Base-by-base conservation (phyloP, 768 basidiomycete genomes). In the Collybia mongolica region DNA sequence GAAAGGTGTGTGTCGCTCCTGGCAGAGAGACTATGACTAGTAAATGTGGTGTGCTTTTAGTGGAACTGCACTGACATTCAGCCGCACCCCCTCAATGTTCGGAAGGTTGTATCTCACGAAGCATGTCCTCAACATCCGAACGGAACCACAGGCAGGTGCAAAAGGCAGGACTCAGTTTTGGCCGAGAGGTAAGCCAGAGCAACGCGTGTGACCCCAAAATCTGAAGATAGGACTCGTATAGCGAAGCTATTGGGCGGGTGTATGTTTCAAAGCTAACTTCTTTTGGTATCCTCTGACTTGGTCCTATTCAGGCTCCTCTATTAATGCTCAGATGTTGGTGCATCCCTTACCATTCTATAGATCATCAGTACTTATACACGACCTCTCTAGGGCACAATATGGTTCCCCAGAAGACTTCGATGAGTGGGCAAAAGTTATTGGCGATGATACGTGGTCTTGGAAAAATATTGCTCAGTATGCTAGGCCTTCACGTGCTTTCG, bases 371-470 rank as follows among this genome's bases (percentile, higher is more conserved):
- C 7, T 11, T 37, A 20, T 49, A 43, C 8, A 39, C 42, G 9
- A 49, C 7, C 20, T 20, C 12, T 28, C 9, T 32, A 74, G 78
- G 77, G 81, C 81, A 46, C 87, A 88, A 9, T 82, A 81, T 44
- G 86, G 86, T 5, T 77, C 84, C 6, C 83, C 86, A 2, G 78
- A 81, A 1, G 87, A 90, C 60, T 89, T 82, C 56, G 84, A 88
- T 55, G 75, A 88, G 61, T 87, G 84, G 79, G 83, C 80, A 1
- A 48, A 62, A 0, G 67, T 80, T 20, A 74, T 72, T 11, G 78
- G 74, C 5, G 83, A 86, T 40, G 68, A 77, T 14, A 76, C 77
- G 7, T 90, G 84, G 84, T 65, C 79, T n/a, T 84, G 75, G 72
- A 71, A 77, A 47, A 74, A 80, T 43, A 68, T 89, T 48, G 65